Conservation (phyloP, 176 grass and related monocot species). For the Canna indica region DNA sequence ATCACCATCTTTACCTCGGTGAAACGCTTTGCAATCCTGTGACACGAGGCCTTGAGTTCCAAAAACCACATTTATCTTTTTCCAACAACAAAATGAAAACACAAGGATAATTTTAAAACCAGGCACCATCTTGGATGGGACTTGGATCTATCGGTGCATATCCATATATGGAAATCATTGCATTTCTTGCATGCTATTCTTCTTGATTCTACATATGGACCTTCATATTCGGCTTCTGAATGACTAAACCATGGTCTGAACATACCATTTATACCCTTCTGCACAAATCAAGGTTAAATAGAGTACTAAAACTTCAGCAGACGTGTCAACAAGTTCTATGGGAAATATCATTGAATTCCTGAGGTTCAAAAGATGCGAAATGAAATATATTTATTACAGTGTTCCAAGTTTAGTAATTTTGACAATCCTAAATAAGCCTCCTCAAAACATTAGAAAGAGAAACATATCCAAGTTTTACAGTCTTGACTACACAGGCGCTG, state of each 20-base stretch:
- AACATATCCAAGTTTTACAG: too few relatives aligned
- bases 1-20: conserved; percentile 96
- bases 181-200: conserved; percentile 94
- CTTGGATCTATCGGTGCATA: conserved; percentile 73
- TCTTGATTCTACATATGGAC: conserved; percentile 58
- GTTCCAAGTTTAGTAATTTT: too few relatives aligned
- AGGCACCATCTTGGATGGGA: conserved; percentile 94
- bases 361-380: too few relatives aligned
- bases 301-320: too few relatives aligned
- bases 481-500: too few relatives aligned
- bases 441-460: too few relatives aligned
- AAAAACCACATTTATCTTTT: neutral
- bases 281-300: too few relatives aligned
- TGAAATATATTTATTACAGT: too few relatives aligned
- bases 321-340: too few relatives aligned
- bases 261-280: conserved; percentile 68
- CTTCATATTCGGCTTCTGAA: conserved; percentile 76
- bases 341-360: too few relatives aligned
- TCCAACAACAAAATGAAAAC: neutral
- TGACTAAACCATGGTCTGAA: conserved; percentile 63
- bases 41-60: too few relatives aligned
- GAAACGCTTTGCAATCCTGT: conserved; percentile 93
- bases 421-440: too few relatives aligned
- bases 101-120: conserved; percentile 30
- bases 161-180: conserved; percentile 70